phyloP scores from a whole-genome alignment of 345 rosid genomes.

The Populus deltoides region DNA sequence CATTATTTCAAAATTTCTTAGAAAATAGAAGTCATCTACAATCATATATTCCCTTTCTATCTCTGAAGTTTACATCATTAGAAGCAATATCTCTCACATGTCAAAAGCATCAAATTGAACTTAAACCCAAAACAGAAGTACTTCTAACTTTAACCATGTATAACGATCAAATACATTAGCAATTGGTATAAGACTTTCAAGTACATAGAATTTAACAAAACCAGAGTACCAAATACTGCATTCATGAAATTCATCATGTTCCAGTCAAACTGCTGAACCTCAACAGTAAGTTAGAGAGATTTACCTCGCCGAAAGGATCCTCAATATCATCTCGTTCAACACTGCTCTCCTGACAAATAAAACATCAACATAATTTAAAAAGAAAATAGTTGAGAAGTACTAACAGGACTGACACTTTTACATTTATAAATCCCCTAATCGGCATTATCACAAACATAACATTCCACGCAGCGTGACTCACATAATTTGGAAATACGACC shows the following conservation, averaged over 20 bases:
- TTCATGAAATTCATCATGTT: not conserved
- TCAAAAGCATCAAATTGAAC: not conserved
- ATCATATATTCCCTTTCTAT: not conserved
- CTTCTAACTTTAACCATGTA: not conserved
- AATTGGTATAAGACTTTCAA: not conserved
- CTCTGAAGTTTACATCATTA: not conserved
- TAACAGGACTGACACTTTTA: not conserved
- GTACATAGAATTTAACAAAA: not conserved
- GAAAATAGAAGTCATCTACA: not conserved
- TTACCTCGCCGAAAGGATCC: slow-evolving; percentile 93
- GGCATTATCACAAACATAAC: not conserved
- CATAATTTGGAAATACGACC: slow-evolving; percentile 90
- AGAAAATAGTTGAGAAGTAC: slow-evolving; percentile 11
- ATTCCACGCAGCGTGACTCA: slow-evolving; percentile 18
- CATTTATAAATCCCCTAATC: slow-evolving; percentile 1
- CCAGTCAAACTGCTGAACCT: not conserved
- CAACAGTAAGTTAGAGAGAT: not conserved
- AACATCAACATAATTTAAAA: slow-evolving; percentile 9
- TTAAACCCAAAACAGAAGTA: not conserved
- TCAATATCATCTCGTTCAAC: slow-evolving; percentile 80
- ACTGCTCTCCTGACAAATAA: slow-evolving; percentile 75
- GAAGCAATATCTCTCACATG: not conserved
- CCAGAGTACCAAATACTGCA: not conserved
- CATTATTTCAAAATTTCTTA: not conserved
- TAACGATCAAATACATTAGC: not conserved